Evolutionary conservation across 805 yeast species (phyloP), one percentile per base, ranked within the genome.

Genomic region (Spathaspora girioi): DNA sequence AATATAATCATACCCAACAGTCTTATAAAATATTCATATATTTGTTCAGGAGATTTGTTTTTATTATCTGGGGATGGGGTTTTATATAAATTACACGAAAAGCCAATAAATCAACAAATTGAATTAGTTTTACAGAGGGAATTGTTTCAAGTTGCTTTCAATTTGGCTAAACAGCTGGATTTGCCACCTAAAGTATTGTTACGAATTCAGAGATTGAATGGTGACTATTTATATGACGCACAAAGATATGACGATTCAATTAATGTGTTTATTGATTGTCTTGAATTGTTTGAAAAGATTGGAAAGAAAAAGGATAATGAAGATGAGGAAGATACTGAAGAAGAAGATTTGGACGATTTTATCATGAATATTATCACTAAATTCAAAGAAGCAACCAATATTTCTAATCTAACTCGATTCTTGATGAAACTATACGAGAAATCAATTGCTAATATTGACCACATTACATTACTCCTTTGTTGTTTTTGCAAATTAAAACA

Each of bases 401-500:
- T 89, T 1, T 70, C 74, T 27, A 81, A 81, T 53, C 68, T 92
- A 59, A 78, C 89, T 0, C 71, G 73, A 42, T 91, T 86, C 56
- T 69, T 91, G 32, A 83, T 82, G 63, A 78, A 78, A 11, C 71
- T 91, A 56, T 73, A 87, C 49, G 76, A 76, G 7, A 65, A 75
- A 43, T 76, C 78, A 2, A 57, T 77, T 12, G 84, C 96, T 0
- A 80, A 81, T n/a, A 76, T 81, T 29, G 96, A 91, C 61, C 97
- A 93, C 65, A 78, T 90, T 5, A 91, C 97, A 0, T 67, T 93
- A 23, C 71, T 92, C 41, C 67, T 92, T 23, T 86, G 93, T 54
- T 83, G 93, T 47, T 84, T 86, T 60, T 88, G 96, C 54, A 90
- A 91, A 61, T 68, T 89, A 58, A 87, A 86, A 54, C 78, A 78